Evolutionary conservation across 805 yeast genomes (phyloP).

Genomic region (Vanderwaltozyma polyspora): DNA sequence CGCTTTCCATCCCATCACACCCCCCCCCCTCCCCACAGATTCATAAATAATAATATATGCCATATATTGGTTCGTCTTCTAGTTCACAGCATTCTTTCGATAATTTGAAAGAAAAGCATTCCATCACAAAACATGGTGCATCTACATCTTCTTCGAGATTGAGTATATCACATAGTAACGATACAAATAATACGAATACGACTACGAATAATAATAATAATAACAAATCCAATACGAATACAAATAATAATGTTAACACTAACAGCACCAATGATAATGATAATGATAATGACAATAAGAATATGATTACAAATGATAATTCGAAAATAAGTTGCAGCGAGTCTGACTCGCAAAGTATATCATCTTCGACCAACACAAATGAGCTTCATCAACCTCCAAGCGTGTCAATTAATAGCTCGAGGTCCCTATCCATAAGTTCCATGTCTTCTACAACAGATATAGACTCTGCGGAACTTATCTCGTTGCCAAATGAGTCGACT

Average conservation of each 20-base stretch:
- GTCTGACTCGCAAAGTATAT: not conserved
- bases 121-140: slow-evolving; percentile 4
- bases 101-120: slow-evolving; percentile 22
- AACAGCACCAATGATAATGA: no score
- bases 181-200: not conserved
- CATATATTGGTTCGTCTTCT: slow-evolving; percentile 24
- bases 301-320: no score
- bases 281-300: no score
- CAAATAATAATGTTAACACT: no score
- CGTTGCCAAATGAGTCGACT: slow-evolving; percentile 67
- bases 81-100: slow-evolving; percentile 17
- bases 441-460: slow-evolving; percentile 15
- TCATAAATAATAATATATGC: slow-evolving; percentile 21
- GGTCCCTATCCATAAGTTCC: slow-evolving; percentile 1
- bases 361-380: not conserved
- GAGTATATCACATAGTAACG: no score
- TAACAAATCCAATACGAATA: no score
- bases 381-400: not conserved
- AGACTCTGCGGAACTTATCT: slow-evolving; percentile 36
- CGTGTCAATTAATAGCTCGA: not conserved
- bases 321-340: no score
- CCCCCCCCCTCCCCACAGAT: no score
- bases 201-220: not conserved
- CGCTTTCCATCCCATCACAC: no score
- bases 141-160: not conserved